phyloP scores from a whole-genome alignment of 2,329 filamentous ascomycete species.

The Colletotrichum sublineola region DNA sequence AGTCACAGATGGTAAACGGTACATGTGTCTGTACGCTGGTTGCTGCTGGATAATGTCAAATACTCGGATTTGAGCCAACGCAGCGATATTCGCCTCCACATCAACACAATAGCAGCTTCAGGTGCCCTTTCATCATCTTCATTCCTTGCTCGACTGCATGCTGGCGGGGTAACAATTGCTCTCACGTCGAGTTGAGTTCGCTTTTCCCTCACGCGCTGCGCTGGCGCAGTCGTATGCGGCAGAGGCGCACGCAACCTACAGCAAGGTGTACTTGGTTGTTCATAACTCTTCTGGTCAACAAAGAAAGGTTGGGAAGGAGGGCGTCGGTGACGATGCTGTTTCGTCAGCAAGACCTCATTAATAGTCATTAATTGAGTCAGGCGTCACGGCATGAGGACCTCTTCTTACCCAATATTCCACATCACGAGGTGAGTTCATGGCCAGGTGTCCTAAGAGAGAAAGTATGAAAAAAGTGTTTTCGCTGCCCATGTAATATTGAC shows the following conservation, averaged over 20 bases:
- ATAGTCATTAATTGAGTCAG: neutral
- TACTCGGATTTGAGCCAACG: neutral
- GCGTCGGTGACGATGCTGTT: neutral
- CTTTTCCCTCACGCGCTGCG: neutral
- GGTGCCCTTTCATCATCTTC: neutral
- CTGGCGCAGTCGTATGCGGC: neutral
- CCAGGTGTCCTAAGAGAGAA: no score
- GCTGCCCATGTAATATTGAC: neutral
- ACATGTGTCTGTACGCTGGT: conserved; percentile 29
- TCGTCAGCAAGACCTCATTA: neutral
- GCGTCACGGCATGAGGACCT: neutral
- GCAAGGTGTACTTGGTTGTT: neutral
- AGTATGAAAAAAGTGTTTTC: neutral
- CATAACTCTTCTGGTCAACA: neutral
- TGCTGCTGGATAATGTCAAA: conserved; percentile 29
- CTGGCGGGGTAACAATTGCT: neutral
- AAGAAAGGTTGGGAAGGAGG: accelerated
- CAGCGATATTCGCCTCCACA: neutral
- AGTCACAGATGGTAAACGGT: conserved; percentile 39
- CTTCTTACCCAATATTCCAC: neutral
- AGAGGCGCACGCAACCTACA: neutral
- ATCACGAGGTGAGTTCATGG: neutral
- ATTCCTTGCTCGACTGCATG: neutral
- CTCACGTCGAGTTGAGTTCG: neutral
- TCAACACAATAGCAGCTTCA: no score